Conservation (phyloP, 495 filamentous ascomycete genomes). For the Podospora didyma region DNA sequence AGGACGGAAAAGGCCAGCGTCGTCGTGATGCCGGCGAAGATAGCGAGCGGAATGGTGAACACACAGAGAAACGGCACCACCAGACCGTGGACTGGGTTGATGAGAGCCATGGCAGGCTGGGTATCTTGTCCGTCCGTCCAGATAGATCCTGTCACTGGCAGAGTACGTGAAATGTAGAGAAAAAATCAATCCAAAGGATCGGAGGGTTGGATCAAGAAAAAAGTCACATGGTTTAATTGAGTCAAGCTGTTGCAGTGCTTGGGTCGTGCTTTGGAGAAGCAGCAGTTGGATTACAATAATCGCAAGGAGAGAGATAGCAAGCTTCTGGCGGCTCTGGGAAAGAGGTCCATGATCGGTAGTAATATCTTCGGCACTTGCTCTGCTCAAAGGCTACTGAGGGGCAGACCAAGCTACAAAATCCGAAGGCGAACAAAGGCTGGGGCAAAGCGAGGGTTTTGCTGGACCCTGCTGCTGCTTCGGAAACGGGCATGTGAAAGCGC, state of each 20-base stretch:
- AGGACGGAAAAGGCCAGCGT: conserved; percentile 62
- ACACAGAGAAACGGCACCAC: conserved; percentile 60
- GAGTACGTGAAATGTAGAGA: not conserved
- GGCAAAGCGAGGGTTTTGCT: not conserved
- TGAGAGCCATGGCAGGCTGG: conserved; percentile 34
- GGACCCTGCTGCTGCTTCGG: no score
- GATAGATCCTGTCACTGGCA: not conserved
- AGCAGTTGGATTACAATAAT: no score
- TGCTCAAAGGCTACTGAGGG: no score
- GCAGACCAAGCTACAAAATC: no score
- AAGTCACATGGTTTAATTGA: no score
- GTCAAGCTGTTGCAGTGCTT: no score
- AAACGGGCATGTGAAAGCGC: not conserved
- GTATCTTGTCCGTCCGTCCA: not conserved
- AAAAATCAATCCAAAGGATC: not conserved
- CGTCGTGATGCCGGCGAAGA: conserved; percentile 68
- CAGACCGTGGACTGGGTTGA: conserved; percentile 48
- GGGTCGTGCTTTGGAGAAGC: no score
- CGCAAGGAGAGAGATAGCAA: no score
- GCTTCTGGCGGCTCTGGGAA: no score
- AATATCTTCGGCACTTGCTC: no score
- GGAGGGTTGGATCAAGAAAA: no score
- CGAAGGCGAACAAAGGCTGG: not conserved
- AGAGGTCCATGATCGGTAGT: no score
- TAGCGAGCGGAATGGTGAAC: conserved; percentile 62